Evolutionary conservation across 179 eudicot species (phyloP).

Genomic region (Carnegiea gigantea): DNA sequence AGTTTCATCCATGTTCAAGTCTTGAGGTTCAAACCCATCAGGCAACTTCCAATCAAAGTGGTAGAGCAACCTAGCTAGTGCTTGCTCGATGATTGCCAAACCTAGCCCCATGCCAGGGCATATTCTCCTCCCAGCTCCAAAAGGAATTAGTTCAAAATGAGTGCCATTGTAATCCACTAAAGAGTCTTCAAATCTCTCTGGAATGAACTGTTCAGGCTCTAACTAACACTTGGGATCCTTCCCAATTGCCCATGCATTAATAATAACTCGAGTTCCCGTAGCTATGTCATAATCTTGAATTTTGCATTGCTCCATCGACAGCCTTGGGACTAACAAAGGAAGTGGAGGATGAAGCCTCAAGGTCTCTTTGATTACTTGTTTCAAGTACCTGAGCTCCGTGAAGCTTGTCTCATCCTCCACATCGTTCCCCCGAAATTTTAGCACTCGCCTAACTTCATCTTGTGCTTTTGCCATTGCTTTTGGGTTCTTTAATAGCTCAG

Average conservation of each 20-base stretch:
- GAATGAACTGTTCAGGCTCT: conserved; percentile 29
- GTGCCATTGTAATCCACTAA: conserved; percentile 19
- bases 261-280: conserved; percentile 17
- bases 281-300: conserved; percentile 29
- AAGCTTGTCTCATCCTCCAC: not conserved
- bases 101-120: conserved; percentile 35
- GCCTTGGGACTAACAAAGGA: conserved; percentile 19
- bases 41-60: conserved; percentile 40
- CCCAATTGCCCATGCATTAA: conserved; percentile 32
- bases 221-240: conserved; percentile 33
- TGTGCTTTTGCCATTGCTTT: conserved; percentile 20
- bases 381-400: conserved; percentile 1
- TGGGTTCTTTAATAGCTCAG: conserved; percentile 24
- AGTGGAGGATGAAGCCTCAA: conserved; percentile 13
- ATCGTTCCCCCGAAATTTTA: not conserved
- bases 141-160: conserved; percentile 30
- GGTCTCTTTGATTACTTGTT: conserved; percentile 13
- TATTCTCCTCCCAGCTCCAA: conserved; percentile 37
- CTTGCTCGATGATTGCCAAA: conserved; percentile 24
- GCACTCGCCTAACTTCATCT: conserved; percentile 14
- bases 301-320: conserved; percentile 13
- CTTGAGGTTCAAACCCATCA: conserved; percentile 13
- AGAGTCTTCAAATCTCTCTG: conserved; percentile 29
- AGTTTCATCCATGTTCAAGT: conserved; percentile 29
- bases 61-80: conserved; percentile 30